phyloP scores from a whole-genome alignment of 2,329 filamentous ascomycete genomes.

The Parastagonospora avenae region DNA sequence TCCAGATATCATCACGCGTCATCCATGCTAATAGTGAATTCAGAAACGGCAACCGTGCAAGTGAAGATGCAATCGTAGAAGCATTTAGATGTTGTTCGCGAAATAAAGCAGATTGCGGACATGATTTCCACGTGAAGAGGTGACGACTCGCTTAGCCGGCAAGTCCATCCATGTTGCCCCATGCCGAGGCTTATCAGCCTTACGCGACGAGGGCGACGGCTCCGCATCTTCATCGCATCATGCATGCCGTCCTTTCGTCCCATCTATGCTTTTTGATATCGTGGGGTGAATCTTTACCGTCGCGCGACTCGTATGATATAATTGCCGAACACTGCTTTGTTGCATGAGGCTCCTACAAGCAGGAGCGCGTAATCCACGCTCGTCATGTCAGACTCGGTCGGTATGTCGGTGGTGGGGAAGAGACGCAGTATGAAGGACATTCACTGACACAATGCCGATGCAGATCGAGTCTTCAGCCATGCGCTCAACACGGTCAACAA shows the following conservation, averaged over 20 bases:
- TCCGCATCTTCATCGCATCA: conserved; percentile 20
- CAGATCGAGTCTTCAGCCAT: conserved; percentile 98
- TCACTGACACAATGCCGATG: conserved; percentile 4
- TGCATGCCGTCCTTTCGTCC: conserved; percentile 9
- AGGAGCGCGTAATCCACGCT: conserved; percentile 29
- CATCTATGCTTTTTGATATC: not conserved
- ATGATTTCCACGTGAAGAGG: conserved; percentile 4
- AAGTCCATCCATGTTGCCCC: not conserved
- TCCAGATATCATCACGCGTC: not conserved
- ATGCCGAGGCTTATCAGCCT: conserved; percentile 6
- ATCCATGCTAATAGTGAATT: conserved; percentile 4
- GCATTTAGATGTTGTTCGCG: not conserved
- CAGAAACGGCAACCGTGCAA: conserved; percentile 8
- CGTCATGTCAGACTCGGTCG: conserved; percentile 49
- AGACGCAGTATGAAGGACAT: not conserved
- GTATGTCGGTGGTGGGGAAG: conserved; percentile 29
- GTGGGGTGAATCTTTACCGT: not conserved
- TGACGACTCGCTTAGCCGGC: conserved; percentile 5
- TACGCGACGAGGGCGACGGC: conserved; percentile 8
- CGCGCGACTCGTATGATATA: not conserved
- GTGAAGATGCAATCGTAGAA: conserved; percentile 12
- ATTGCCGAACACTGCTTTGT: not conserved
- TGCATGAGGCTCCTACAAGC: conserved; percentile 15
- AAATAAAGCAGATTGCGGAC: not conserved
- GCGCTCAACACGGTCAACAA: conserved; percentile 98